Conservation (phyloP, 306 rosid genomes). For the Acmispon strigosus region DNA sequence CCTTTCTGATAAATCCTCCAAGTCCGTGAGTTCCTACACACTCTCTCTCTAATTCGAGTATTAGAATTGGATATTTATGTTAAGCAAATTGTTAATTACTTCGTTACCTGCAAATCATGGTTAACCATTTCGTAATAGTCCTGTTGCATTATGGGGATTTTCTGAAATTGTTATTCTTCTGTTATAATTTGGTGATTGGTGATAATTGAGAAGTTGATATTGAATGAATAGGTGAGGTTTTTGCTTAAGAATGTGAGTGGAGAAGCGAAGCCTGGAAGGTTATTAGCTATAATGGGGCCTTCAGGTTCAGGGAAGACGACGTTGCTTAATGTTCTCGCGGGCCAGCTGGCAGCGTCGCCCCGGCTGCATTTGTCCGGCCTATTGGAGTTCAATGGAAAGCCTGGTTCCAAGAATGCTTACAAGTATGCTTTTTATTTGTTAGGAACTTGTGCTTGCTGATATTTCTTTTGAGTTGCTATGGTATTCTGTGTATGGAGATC, state of each 20-base stretch:
- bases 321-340: constrained; percentile 77
- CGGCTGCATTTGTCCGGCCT: constrained; percentile 61
- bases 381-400: constrained; percentile 74
- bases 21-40: constrained; percentile 41
- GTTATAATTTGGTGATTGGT: background rate
- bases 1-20: constrained; percentile 54
- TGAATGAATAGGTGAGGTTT: constrained; percentile 51
- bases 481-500: background rate
- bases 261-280: constrained; percentile 80
- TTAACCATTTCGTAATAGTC: background rate
- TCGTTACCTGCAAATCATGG: background rate
- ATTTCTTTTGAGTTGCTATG: background rate
- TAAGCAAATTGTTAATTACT: background rate
- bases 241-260: constrained; percentile 72
- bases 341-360: constrained; percentile 67
- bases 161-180: background rate
- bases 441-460: constrained; percentile 2
- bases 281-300: constrained; percentile 95
- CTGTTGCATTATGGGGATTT: background rate
- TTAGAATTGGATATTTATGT: background rate
- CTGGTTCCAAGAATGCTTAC: constrained; percentile 50
- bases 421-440: constrained; percentile 36
- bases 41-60: background rate
- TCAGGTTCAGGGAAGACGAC: constrained; percentile 98
- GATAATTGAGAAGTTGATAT: constrained; percentile 8